Evolutionary conservation across 768 basidiomycete species (phyloP).

Genomic region (Tricholoma sp.): DNA sequence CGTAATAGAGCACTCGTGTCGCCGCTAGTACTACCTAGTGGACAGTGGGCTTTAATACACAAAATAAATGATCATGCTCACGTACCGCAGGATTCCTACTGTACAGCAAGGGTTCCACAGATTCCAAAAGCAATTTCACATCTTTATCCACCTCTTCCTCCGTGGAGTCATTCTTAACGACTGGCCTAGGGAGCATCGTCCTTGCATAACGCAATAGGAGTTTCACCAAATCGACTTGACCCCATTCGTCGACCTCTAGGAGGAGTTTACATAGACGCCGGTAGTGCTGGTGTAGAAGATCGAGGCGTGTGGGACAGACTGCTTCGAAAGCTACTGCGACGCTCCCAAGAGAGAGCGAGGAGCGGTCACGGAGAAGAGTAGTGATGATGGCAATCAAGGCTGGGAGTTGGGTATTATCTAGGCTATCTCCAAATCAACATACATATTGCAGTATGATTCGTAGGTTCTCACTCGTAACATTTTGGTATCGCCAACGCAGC

Average conservation of each 20-base stretch:
- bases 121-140: slow-evolving; percentile 65
- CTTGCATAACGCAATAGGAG: slow-evolving; percentile 80
- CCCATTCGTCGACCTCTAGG: slow-evolving; percentile 95
- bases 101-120: slow-evolving; percentile 73
- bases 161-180: slow-evolving; percentile 30
- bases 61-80: slow-evolving; percentile 4
- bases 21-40: slow-evolving; percentile 75
- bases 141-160: slow-evolving; percentile 64
- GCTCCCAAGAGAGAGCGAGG: slow-evolving; percentile 83
- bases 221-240: slow-evolving; percentile 75
- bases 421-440: slow-evolving; percentile 35
- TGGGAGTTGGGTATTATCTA: slow-evolving; percentile 68
- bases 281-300: slow-evolving; percentile 86
- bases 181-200: slow-evolving; percentile 72
- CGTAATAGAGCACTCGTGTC: slow-evolving; percentile 68
- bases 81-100: slow-evolving; percentile 85
- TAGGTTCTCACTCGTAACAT: slow-evolving; percentile 53
- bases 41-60: background rate
- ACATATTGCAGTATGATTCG: background rate
- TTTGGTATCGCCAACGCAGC: slow-evolving; percentile 89
- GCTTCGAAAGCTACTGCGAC: slow-evolving; percentile 81
- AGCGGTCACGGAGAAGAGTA: slow-evolving; percentile 63
- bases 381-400: slow-evolving; percentile 66
- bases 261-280: slow-evolving; percentile 78
- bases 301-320: slow-evolving; percentile 82